Conservation (phyloP, 2,329 filamentous ascomycete genomes). For the Sporothrix protearum region DNA sequence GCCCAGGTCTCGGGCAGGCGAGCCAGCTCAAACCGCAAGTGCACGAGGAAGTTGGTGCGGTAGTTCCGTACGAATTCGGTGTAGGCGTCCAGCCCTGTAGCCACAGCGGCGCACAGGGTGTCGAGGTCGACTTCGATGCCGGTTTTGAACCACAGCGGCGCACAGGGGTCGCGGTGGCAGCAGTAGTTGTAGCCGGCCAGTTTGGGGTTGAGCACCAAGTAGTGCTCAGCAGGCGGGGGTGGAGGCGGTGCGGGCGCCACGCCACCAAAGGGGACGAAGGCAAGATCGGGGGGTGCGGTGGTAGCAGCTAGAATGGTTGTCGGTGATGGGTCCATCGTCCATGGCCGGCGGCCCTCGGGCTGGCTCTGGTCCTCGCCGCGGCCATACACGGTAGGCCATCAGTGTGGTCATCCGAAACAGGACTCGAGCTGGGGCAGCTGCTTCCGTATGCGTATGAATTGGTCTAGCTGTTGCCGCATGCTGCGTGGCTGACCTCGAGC, state of each 20-base stretch:
- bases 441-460: background rate
- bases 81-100: background rate
- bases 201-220: constrained; percentile 5
- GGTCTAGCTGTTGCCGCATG: background rate
- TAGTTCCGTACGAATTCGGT: constrained; percentile 9
- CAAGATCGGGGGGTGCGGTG: background rate
- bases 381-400: constrained; percentile 6
- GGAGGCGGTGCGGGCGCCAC: background rate
- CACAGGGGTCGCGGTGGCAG: background rate
- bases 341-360: background rate
- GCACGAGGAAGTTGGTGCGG: constrained; percentile 25
- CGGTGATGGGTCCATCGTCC: background rate
- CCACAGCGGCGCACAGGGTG: background rate
- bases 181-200: background rate
- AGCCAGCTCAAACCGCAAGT: constrained; percentile 13
- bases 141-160: constrained; percentile 21
- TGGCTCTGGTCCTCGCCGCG: constrained; percentile 11
- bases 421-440: constrained; percentile 16
- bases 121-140: constrained; percentile 14
- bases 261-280: background rate
- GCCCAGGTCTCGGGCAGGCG: constrained; percentile 7
- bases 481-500: constrained; percentile 18
- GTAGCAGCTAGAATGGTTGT: background rate
- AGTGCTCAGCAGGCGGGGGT: constrained; percentile 5
- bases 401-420: constrained; percentile 12